Base-by-base conservation (phyloP, 2,329 filamentous ascomycete genomes). In the Aureobasidium sp. region DNA sequence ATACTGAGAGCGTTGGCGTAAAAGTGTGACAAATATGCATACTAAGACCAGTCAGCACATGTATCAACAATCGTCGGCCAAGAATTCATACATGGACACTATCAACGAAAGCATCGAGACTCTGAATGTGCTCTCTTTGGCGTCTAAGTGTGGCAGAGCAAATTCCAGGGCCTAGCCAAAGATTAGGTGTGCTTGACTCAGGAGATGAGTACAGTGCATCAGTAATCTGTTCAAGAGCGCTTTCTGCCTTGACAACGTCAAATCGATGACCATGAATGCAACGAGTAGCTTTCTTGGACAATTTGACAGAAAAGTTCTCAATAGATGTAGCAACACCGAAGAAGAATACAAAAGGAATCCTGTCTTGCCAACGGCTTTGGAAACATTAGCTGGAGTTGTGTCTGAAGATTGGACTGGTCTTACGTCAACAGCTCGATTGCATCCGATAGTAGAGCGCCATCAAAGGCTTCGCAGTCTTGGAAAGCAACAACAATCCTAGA, bases 11-110 rank as follows among this genome's bases (percentile, higher is more conserved):
- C 84, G 67, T 91, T 93, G 42, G 87, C 88, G 67, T 90, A 93
- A 69, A 90, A 93, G 71, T 91, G 88, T 62, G 87, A 90, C 89
- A 95, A 92, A 70, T 91, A 91, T 1, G 87, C 85, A 74, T 93
- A 94, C 83, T 90, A 71, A n/a, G 64, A 68, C 7, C n/a, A 3
- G 2, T 58, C n/a, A 58, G 54, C 21, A 21, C 44, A 34, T n/a
- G 10, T 3, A 7, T 13, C 13, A 15, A 2, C 29, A 60, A n/a
- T 7, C 3, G 21, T 3, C 2, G 13, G 25, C 5, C 6, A 16
- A 45, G 16, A 3, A n/a, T 59, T 21, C 72, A 67, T 72, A 86
- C 86, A 78, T 89, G 88, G 2, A 91, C 68, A 11, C 87, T 86
- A 69, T 84, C 84, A 52, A 87, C 79, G 69, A 93, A 89, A 9